Percentiles rank a stretch among this genome's conserved stretches.
phyloP scores from a whole-genome alignment of 1,139 yeast genomes.

The Candida anutae region DNA sequence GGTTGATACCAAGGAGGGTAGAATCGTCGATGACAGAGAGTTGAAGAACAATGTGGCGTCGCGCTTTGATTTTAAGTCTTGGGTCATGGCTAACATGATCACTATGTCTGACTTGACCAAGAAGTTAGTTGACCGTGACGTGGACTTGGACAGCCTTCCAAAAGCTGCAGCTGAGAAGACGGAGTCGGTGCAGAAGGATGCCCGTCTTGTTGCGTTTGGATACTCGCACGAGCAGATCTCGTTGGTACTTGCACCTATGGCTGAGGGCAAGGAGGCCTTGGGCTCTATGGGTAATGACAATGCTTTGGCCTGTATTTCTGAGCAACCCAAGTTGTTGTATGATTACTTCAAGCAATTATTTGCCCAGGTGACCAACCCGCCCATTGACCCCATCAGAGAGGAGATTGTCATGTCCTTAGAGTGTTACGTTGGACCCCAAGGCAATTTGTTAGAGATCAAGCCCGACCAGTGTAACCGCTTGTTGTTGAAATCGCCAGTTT shows the following conservation, averaged over 20 bases:
- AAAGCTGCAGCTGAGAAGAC: conserved; percentile 9
- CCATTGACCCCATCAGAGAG: conserved; percentile 97
- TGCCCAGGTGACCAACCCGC: conserved; percentile 98
- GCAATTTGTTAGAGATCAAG: conserved; percentile 87
- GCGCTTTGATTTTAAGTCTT: conserved; percentile 84
- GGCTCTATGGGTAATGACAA: conserved; percentile 99
- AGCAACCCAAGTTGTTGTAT: conserved; percentile 82
- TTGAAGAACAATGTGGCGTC: conserved; percentile 76
- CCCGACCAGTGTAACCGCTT: conserved; percentile 88
- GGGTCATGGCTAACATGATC: conserved; percentile 84
- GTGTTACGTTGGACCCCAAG: conserved; percentile 97
- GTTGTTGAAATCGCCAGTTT: conserved; percentile 73
- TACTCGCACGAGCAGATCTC: conserved; percentile 89
- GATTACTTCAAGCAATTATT: conserved; percentile 95
- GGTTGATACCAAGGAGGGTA: conserved; percentile 89
- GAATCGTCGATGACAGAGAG: conserved; percentile 88
- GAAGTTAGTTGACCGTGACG: conserved; percentile 47
- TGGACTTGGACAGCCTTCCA: conserved; percentile 19
- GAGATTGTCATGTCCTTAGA: conserved; percentile 94
- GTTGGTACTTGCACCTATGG: conserved; percentile 88
- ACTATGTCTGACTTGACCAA: conserved; percentile 66
- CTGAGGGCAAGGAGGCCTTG: conserved; percentile 87
- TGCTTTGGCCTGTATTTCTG: conserved; percentile 92
- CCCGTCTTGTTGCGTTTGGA: conserved; percentile 80
- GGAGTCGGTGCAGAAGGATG: conserved; percentile 63